A percentile compares a stretch with the other conserved stretches of the same genome.
Evolutionary conservation across 352 stramenopile genomes (phyloP).

Genomic region (Blastocystis sp.): DNA sequence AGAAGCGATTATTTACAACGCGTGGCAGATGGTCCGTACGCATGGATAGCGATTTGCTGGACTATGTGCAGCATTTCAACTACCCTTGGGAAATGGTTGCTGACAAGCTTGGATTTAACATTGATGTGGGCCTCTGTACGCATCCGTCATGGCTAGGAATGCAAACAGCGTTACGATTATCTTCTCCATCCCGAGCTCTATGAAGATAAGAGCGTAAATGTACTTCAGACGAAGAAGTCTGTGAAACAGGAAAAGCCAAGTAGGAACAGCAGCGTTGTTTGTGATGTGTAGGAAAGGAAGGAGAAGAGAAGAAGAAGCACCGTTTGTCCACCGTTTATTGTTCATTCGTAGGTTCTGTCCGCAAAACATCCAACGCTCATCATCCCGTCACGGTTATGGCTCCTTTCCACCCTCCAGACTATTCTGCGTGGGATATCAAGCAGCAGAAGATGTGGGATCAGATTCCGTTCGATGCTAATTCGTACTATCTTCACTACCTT

Average conservation of each 20-base stretch:
- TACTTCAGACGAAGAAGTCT: not conserved
- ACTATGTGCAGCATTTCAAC: not conserved
- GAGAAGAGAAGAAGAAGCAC: constrained; percentile 38
- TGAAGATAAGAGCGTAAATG: not conserved
- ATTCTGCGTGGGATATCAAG: not conserved
- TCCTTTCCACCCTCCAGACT: not conserved
- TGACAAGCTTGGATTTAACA: not conserved
- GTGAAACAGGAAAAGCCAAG: not conserved
- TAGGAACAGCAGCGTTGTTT: not conserved
- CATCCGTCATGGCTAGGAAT: constrained; percentile 16
- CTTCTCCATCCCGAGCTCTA: constrained; percentile 28
- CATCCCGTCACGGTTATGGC: not conserved
- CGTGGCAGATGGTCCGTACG: constrained; percentile 28
- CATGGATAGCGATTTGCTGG: constrained; percentile 34
- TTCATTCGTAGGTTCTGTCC: constrained; percentile 2
- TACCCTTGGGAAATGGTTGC: constrained; percentile 2
- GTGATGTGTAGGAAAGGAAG: not conserved
- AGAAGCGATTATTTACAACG: not conserved
- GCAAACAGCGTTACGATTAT: constrained; percentile 39
- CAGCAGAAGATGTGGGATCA: constrained; percentile 16
- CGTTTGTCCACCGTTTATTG: not conserved
- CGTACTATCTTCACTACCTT: constrained; percentile 57
- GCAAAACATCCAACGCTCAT: not conserved
- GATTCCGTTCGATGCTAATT: constrained; percentile 54
- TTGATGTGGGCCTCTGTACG: not conserved